Percentiles rank a stretch among this genome's conserved stretches.
Evolutionary conservation across 345 rosid species (phyloP).

Genomic region (Diplotaxis tenuifolia): DNA sequence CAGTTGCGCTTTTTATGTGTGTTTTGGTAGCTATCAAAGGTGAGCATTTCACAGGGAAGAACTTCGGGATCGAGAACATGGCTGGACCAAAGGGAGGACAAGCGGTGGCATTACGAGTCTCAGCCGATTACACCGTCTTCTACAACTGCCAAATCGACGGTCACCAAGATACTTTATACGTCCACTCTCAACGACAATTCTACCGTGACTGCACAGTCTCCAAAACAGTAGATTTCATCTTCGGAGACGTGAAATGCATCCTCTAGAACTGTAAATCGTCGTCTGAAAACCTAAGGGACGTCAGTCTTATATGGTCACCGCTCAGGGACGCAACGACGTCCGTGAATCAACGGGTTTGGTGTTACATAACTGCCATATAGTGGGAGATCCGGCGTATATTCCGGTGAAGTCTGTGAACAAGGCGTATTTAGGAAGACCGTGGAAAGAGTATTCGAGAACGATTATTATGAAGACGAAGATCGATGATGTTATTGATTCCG

Average conservation of each 20-base stretch:
- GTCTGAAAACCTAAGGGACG: constrained; percentile 46
- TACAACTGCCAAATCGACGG: constrained; percentile 58
- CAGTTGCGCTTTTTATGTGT: neutral
- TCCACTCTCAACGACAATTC: too few species aligned
- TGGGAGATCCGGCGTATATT: constrained; percentile 41
- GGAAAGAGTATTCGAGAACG: too few species aligned
- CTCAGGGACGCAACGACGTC: constrained; percentile 46
- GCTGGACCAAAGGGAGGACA: constrained; percentile 61
- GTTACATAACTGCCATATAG: constrained; percentile 63
- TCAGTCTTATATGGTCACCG: constrained; percentile 56
- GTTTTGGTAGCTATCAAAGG: constrained; percentile 49
- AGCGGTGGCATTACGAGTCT: constrained; percentile 71
- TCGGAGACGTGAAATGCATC: constrained; percentile 51
- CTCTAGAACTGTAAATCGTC: constrained; percentile 65
- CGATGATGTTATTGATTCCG: too few species aligned
- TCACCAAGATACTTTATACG: constrained; percentile 68
- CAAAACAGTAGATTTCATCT: constrained; percentile 72
- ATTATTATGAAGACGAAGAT: too few species aligned
- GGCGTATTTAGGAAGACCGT: too few species aligned
- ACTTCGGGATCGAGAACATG: constrained; percentile 64
- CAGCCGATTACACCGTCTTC: constrained; percentile 51
- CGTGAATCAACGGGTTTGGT: constrained; percentile 42
- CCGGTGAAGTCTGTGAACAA: constrained; percentile 40
- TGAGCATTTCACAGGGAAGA: constrained; percentile 59
- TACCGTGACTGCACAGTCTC: too few species aligned